Evolutionary conservation across 306 rosid genomes (phyloP).

Genomic region (Cyclanthera cordifolia): DNA sequence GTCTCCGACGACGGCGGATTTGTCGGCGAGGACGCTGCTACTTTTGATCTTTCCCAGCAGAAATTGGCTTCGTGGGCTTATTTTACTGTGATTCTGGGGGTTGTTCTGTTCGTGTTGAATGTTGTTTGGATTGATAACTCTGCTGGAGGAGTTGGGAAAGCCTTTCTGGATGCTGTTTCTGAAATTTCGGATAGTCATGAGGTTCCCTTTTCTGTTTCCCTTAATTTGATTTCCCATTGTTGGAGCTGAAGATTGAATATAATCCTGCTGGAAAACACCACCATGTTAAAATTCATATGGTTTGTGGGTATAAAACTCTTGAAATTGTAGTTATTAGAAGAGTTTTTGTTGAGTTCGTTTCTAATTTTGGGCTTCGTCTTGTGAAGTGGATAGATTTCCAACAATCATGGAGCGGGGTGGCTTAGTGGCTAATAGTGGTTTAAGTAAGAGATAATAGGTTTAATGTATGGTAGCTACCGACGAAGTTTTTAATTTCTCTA

Average conservation of each 20-base stretch:
- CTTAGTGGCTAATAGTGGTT: no score
- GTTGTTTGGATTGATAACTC: constrained; percentile 67
- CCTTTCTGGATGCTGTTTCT: constrained; percentile 55
- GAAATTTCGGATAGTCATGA: constrained; percentile 52
- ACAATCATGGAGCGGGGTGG: no score
- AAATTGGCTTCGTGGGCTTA: constrained; percentile 59
- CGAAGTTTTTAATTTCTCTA: no score
- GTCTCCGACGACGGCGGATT: constrained; percentile 5
- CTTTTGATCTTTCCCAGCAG: constrained; percentile 47
- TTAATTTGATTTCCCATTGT: background rate
- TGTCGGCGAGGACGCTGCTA: constrained; percentile 75
- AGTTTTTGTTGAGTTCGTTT: no score
- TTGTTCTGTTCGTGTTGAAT: constrained; percentile 52
- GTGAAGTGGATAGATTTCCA: background rate
- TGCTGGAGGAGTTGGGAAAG: constrained; percentile 59
- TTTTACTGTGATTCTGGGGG: constrained; percentile 48
- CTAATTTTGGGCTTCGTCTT: background rate
- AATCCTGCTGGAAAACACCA: background rate
- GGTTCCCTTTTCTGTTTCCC: constrained; percentile 25
- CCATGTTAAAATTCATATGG: no score
- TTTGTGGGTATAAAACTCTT: no score
- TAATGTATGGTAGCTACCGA: no score
- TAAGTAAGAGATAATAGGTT: no score
- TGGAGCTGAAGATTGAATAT: background rate
- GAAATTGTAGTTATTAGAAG: no score